phyloP scores from a whole-genome alignment of 345 rosid species.

The Pistacia vera region DNA sequence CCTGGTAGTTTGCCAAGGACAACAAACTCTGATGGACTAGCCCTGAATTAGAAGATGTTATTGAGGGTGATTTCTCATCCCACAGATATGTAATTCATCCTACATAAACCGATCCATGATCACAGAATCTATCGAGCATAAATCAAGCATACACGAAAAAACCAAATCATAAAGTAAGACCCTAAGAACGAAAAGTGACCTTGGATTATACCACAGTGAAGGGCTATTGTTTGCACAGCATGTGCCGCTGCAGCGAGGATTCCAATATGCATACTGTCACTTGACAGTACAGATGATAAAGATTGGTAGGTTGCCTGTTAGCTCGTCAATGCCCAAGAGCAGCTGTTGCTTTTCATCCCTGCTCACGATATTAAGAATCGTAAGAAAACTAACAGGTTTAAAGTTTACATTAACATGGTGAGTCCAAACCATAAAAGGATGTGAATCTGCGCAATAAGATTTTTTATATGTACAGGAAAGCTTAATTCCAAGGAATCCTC shows the following conservation, averaged over 20 bases:
- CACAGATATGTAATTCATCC: background rate
- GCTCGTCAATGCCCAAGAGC: slow-evolving; percentile 82
- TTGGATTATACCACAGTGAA: slow-evolving; percentile 91
- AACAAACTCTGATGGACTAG: slow-evolving; percentile 95
- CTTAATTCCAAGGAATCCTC: slow-evolving; percentile 7
- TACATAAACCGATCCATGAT: slow-evolving; percentile 1
- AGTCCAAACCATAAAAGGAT: background rate
- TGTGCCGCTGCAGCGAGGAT: slow-evolving; percentile 98
- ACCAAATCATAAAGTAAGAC: background rate
- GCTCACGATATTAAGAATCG: slow-evolving; percentile 18
- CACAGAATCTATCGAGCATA: background rate
- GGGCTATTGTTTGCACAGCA: slow-evolving; percentile 90
- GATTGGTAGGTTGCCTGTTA: slow-evolving; percentile 77
- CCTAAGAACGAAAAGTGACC: slow-evolving; percentile 33
- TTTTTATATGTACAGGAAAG: background rate
- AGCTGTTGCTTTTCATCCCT: slow-evolving; percentile 94
- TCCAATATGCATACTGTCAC: slow-evolving; percentile 99
- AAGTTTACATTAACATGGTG: background rate
- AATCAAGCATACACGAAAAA: background rate
- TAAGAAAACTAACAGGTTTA: background rate
- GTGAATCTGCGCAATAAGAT: background rate
- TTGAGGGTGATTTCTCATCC: background rate
- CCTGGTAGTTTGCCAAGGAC: slow-evolving; percentile 92
- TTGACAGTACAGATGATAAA: slow-evolving; percentile 86
- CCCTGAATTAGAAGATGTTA: slow-evolving; percentile 38